These are phyloP conservation scores for Neurospora sp. DNA, from an alignment of 495 filamentous ascomycete genomes.

Conservation along the genomic window DNA sequence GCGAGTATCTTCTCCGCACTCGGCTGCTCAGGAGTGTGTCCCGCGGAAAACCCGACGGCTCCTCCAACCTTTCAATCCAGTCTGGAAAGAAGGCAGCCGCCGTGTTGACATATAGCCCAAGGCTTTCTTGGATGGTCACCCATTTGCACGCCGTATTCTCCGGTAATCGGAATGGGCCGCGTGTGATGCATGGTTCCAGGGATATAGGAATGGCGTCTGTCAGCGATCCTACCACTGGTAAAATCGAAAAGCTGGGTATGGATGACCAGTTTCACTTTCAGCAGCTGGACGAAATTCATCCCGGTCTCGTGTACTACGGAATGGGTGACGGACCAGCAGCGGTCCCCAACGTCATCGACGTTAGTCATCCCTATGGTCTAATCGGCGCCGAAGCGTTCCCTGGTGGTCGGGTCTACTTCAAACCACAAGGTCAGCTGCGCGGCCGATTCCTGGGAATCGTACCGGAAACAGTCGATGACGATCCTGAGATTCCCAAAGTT, in stretches of 20 bases:
- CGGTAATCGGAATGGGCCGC: constrained; percentile 57
- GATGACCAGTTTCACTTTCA: constrained; percentile 61
- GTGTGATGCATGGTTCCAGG: constrained; percentile 71
- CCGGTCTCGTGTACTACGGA: constrained; percentile 66
- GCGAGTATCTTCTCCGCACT: constrained; percentile 85
- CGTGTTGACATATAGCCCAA: constrained; percentile 69
- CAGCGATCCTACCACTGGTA: constrained; percentile 67
- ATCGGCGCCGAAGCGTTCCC: constrained; percentile 78
- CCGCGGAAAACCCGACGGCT: constrained; percentile 53
- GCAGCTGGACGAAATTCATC: constrained; percentile 66
- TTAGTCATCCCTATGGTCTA: constrained; percentile 76
- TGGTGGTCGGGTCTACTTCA: constrained; percentile 66
- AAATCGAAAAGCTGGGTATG: constrained; percentile 76
- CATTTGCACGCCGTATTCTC: constrained; percentile 66
- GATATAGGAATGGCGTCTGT: constrained; percentile 62
- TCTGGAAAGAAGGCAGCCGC: constrained; percentile 43
- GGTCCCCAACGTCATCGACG: constrained; percentile 76
- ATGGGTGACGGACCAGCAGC: constrained; percentile 65
- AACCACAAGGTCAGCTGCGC: constrained; percentile 61
- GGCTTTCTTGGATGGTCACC: constrained; percentile 62
- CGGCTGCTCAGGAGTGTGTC: constrained; percentile 67
- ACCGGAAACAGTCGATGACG: constrained; percentile 32
- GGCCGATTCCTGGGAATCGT: constrained; percentile 60
- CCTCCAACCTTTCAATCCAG: constrained; percentile 35
- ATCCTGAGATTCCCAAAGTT: constrained; percentile 64